These are phyloP conservation scores for Diaporthe ilicicola DNA, from an alignment of 2,329 filamentous ascomycete species.

Conservation along the genomic window DNA sequence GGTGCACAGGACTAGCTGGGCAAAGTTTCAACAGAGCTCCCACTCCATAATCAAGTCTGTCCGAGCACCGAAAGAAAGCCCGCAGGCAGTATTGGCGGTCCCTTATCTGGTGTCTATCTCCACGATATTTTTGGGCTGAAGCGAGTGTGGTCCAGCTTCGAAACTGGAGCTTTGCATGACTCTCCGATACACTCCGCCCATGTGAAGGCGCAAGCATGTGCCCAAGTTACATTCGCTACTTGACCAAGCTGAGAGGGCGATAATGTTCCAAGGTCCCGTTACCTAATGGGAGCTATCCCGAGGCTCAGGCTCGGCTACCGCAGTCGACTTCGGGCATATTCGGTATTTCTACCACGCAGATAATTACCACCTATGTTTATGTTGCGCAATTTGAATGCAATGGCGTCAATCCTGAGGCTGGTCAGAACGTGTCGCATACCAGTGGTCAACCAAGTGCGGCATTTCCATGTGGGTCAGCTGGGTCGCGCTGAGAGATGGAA, in stretches of 20 bases:
- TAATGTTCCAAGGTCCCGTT: not conserved
- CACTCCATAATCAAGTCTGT: not conserved
- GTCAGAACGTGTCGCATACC: not conserved
- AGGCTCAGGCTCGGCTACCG: not conserved
- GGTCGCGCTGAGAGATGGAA: not conserved
- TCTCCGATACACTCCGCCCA: not conserved
- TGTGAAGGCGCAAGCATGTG: not conserved
- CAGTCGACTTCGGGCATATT: not conserved
- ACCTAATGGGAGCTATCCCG: not conserved
- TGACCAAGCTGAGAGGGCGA: not conserved
- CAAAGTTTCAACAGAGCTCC: constrained; percentile 13
- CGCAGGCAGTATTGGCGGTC: not conserved
- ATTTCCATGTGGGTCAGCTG: constrained; percentile 13
- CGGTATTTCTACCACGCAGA: not conserved
- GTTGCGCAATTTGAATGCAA: not conserved
- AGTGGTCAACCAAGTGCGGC: not conserved
- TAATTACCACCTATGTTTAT: not conserved
- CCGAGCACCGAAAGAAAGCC: constrained; percentile 2
- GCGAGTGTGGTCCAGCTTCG: not conserved
- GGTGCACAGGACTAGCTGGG: constrained; percentile 7
- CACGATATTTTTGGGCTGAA: constrained; percentile 1
- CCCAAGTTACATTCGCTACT: not conserved
- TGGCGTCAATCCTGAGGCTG: not conserved
- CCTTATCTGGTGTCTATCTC: constrained; percentile 4
- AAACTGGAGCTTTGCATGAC: not conserved